Evolutionary conservation across 805 yeast species (phyloP), one percentile per base, ranked within the genome.

Genomic region (Yamadazyma paraphyllophila): DNA sequence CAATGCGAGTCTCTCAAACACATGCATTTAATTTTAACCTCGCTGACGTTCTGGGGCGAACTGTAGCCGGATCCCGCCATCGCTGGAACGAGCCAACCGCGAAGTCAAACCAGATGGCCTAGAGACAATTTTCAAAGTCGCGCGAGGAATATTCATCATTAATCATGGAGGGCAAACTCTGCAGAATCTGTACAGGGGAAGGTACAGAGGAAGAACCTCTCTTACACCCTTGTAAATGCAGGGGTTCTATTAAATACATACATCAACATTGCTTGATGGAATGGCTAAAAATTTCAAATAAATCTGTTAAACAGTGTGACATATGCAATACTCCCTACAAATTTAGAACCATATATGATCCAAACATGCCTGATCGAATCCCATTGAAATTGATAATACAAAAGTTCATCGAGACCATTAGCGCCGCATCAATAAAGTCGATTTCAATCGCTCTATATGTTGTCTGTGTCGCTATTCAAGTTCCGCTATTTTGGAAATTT

Each of bases 131-230:
- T 20, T 20, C 24, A 20, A 20, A 20, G 24, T 20, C 24, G 24
- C 24, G 24, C 24, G 24, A 20, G 24, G 24, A 20, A 20, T 20
- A 20, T 20, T 20, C 24, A 20, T 20, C 24, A 27, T n/a, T 32
- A 8, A 33, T 15, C 32, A 43, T 36, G 42, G 46, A 44, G 38
- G 8, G 35, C 40, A 43, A 24, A 30, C 76, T 84, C 2, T 94
- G 99, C 65, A 85, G 99, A 49, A 91, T 94, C 38, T 94, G 99
- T 61, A 85, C 97, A 43, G 92, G 96, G 32, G 98, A 89, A 56
- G 91, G 80, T n/a, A 80, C 94, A 0, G 68, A 66, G 0, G 81
- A 77, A 1, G 88, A 87, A 52, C 97, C 97, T 3, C 70, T 94
- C 38, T 84, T 78, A 52, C 91, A 87, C 63, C 99, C 99, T 2